A percentile compares a stretch with the other conserved stretches of the same genome.
Evolutionary conservation across 192 early-diverging fungal species (phyloP).

Genomic region (Backusella tarrabulga): DNA sequence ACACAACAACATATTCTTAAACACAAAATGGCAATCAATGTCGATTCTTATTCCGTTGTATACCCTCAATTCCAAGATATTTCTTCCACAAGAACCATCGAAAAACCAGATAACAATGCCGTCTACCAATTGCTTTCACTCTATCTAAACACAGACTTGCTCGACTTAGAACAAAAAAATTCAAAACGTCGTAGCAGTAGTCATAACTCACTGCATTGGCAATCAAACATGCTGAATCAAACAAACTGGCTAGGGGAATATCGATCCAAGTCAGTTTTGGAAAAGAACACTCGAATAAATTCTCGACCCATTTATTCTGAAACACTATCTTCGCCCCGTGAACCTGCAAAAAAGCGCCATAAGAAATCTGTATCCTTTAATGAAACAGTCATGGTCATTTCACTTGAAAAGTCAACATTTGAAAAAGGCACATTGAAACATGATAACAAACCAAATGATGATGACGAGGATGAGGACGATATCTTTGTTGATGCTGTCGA

Average conservation of each 20-base stretch:
- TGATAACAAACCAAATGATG: not conserved
- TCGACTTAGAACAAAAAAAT: not conserved
- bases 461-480: not conserved
- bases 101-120: not conserved
- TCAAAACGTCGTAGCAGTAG: not conserved
- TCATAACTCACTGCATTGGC: not conserved
- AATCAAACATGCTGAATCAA: slow-evolving; percentile 6
- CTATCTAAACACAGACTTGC: not conserved
- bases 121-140: not conserved
- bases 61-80: not conserved
- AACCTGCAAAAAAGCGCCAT: not conserved
- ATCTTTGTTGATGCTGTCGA: slow-evolving; percentile 14
- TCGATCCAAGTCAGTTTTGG: not conserved
- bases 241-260: slow-evolving; percentile 3
- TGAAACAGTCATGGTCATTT: slow-evolving; percentile 1
- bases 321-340: not conserved
- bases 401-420: not conserved
- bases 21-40: not conserved
- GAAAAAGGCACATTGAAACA: not conserved
- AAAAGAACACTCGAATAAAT: slow-evolving; percentile 8
- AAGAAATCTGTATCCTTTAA: slow-evolving; percentile 16
- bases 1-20: not conserved
- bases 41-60: not conserved
- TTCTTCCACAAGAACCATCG: not conserved
- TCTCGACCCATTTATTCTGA: slow-evolving; percentile 6